A percentile compares a stretch with the other conserved stretches of the same genome.
Evolutionary conservation across 768 basidiomycete genomes (phyloP).

Genomic region (Leucocoprinus leucothites): DNA sequence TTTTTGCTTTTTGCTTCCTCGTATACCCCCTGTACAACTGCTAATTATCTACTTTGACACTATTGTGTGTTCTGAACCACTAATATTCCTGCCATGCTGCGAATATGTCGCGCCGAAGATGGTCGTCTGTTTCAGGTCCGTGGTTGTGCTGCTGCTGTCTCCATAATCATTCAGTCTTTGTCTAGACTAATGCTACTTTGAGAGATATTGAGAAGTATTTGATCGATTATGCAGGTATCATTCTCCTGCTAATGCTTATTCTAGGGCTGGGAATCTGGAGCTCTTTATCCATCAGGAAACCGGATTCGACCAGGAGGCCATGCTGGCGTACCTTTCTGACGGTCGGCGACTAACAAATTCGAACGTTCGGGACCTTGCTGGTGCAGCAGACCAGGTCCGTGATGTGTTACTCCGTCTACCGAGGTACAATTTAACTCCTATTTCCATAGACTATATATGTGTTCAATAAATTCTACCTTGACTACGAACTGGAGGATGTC

Average conservation of each 20-base stretch:
- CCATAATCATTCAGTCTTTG: slow-evolving; percentile 7
- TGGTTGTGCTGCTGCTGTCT: not conserved
- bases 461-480: slow-evolving; percentile 80
- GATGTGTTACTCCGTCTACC: not conserved
- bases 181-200: slow-evolving; percentile 58
- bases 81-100: slow-evolving; percentile 42
- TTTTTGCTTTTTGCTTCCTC: not conserved
- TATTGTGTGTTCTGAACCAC: not conserved
- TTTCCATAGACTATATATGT: slow-evolving; percentile 63
- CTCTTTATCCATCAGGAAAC: slow-evolving; percentile 68
- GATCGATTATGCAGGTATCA: not conserved
- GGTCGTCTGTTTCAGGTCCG: slow-evolving; percentile 59
- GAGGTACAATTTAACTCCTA: not conserved
- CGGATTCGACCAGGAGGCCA: slow-evolving; percentile 64
- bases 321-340: slow-evolving; percentile 78
- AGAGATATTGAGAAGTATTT: slow-evolving; percentile 70
- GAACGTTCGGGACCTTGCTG: slow-evolving; percentile 75
- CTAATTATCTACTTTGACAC: slow-evolving; percentile 5
- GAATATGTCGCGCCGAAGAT: slow-evolving; percentile 64
- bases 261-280: slow-evolving; percentile 67
- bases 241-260: slow-evolving; percentile 10
- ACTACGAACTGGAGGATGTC: slow-evolving; percentile 64
- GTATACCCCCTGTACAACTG: slow-evolving; percentile 3
- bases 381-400: slow-evolving; percentile 70
- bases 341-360: slow-evolving; percentile 67